Base-by-base conservation (phyloP, 1,284 basidiomycete genomes). In the Pyrrhoderma lamaoense region DNA sequence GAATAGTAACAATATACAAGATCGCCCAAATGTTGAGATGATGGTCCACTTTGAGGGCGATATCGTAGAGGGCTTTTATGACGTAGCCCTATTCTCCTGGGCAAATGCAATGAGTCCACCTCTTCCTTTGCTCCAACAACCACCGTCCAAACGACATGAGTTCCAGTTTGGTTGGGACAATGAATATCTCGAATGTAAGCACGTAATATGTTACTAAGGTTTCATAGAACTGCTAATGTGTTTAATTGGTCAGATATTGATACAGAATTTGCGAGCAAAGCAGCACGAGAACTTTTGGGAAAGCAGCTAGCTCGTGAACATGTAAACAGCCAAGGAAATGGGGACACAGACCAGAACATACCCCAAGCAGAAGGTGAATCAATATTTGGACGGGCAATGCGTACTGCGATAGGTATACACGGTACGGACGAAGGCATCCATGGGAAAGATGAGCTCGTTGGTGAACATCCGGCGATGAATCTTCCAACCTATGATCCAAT, bases 1-100 rank as follows among this genome's bases (percentile, higher is more conserved):
- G 57, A 85, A 85, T 65, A 79, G 76, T 52, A 87, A 86, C 66
- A 89, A 89, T 56, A 85, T 89, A 47, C 86, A 87, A 64, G 64
- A 85, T 59, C 74, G 79, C 19, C 76, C 78, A 7, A 82, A 84
- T 59, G 63, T 84, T 56, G 80, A 85, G 64, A 79, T 85, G 76
- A 84, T 79, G 74, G 64, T 72, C 3, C 79, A 82, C 58, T 67
- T 81, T 36, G 84, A 87, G 60, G 83, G 83, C 1, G 79, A 80
- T 5, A 75, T 86, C 56, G 83, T 86, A 54, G 76, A 86, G 54
- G 72, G 80, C 3, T 73, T 89, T 57, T 89, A 88, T 65, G 86
- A 89, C 63, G 80, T 79, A 64, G 80, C 81, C 13, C 72, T 89
- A 36, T 72, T 85, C 56, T 77, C 76, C 25, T 87, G 82, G 82